Base-by-base conservation (phyloP, 2,329 filamentous ascomycete genomes). In the Chaetomium globosum region DNA sequence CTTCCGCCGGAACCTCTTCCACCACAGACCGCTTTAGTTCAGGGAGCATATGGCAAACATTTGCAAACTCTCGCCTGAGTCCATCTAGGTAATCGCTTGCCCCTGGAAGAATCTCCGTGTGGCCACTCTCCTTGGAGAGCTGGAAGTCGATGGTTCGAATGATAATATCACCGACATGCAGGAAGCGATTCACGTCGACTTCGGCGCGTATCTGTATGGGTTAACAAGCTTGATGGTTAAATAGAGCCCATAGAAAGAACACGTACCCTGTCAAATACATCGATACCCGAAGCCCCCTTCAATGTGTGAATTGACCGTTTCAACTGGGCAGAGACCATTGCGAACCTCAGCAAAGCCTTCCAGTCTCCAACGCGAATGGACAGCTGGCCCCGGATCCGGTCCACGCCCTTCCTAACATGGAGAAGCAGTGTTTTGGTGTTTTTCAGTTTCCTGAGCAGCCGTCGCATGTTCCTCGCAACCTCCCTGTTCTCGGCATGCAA, bases 131-230 rank as follows among this genome's bases (percentile, higher is more conserved):
- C 63, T 87, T 86, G 0, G 92, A 94, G 65, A 87, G 83, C 36
- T 93, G 85, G 71, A 97, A 93, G 74, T 97, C 92, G 57, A 97
- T 85, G 16, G 88, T 89, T 61, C 88, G 85, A 51, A 86, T 85
- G 59, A 98, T 90, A 64, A 87, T 81, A 61, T 87, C 83, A 5
- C 92, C 92, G 43, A 96, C 80, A 49, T 83, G 80, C 33, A 87
- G 83, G 3, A 96, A 77, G 6, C 83, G 80, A 26, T 79, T 76
- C 26, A 82, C 80, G 59, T 90, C 82, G 43, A 93, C 84, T 10
- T 80, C 80, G 19, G 85, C 79, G 6, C 87, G 73, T n/a, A 91
- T 89, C 71, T 67, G 26, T 9, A 6, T 12, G 31, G 16, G 59
- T 65, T 46, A 66, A 59, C 56, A 26, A 64, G 54, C 4, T 54